Conservation (phyloP, 805 yeast genomes). For the Hanseniaspora lindneri region DNA sequence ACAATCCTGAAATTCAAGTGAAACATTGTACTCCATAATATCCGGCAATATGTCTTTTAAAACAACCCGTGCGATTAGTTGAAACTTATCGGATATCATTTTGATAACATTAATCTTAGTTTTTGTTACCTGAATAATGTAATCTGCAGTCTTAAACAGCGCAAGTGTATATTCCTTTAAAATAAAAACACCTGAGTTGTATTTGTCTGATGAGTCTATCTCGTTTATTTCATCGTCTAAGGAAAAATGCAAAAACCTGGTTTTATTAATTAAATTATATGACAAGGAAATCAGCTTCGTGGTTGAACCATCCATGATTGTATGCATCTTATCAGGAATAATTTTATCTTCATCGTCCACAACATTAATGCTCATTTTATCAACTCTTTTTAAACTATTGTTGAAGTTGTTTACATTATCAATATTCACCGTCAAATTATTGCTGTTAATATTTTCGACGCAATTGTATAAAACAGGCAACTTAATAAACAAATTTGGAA, state of each 20-base stretch:
- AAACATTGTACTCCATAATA: slow-evolving; percentile 7
- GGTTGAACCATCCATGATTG: not conserved
- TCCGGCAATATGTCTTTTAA: slow-evolving; percentile 7
- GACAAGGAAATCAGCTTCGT: slow-evolving; percentile 5
- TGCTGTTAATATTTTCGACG: not conserved
- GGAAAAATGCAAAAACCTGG: slow-evolving; percentile 11
- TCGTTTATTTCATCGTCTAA: slow-evolving; percentile 12
- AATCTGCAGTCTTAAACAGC: not conserved
- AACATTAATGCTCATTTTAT: slow-evolving; percentile 10
- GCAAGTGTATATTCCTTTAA: slow-evolving; percentile 7
- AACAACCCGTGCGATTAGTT: not conserved
- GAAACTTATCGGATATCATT: slow-evolving; percentile 7
- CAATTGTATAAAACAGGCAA: not conserved
- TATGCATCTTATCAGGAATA: not conserved
- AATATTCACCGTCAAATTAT: not conserved
- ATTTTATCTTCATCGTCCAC: not conserved
- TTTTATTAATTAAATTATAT: not conserved
- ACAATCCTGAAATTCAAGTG: slow-evolving; percentile 1
- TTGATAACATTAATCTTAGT: slow-evolving; percentile 4
- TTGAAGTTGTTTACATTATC: not conserved
- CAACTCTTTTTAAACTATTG: slow-evolving; percentile 2
- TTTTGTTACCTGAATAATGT: slow-evolving; percentile 7
- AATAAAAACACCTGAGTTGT: slow-evolving; percentile 11
- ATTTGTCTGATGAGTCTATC: slow-evolving; percentile 6
- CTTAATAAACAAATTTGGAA: slow-evolving; percentile 5